Conservation (phyloP, 345 rosid genomes). For the Ceriops tagal region DNA sequence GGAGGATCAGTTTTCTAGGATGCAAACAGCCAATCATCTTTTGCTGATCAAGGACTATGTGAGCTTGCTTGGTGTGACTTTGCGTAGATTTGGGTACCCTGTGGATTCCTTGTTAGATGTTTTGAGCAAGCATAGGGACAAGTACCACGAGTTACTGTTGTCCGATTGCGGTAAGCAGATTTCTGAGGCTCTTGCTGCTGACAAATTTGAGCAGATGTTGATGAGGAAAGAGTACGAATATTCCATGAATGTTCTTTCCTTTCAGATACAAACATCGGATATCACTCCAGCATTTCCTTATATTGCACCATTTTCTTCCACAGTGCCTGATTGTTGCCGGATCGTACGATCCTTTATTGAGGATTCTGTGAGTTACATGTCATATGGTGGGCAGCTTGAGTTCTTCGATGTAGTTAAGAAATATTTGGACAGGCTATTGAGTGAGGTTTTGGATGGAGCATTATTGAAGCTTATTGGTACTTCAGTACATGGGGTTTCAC, state of each 20-base stretch:
- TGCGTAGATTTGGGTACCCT: slow-evolving; percentile 81
- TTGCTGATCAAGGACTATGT: slow-evolving; percentile 93
- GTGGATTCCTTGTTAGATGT: slow-evolving; percentile 90
- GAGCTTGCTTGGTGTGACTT: slow-evolving; percentile 87
- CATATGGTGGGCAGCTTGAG: slow-evolving; percentile 91
- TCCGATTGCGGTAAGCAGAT: slow-evolving; percentile 97
- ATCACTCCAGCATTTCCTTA: slow-evolving; percentile 85
- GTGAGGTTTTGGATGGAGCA: slow-evolving; percentile 83
- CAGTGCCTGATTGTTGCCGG: slow-evolving; percentile 92
- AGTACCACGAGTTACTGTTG: slow-evolving; percentile 81
- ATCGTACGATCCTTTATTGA: slow-evolving; percentile 90
- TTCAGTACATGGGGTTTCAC: slow-evolving; percentile 82
- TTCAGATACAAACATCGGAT: slow-evolving; percentile 89
- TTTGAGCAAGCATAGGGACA: slow-evolving; percentile 87
- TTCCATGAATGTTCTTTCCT: slow-evolving; percentile 95
- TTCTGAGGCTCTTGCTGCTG: slow-evolving; percentile 84
- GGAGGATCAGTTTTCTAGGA: slow-evolving; percentile 97
- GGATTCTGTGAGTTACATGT: slow-evolving; percentile 96
- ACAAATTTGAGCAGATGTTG: slow-evolving; percentile 95
- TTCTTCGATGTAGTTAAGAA: slow-evolving; percentile 87
- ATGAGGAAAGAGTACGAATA: slow-evolving; percentile 98
- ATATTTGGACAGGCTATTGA: slow-evolving; percentile 83
- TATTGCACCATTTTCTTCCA: slow-evolving; percentile 90
- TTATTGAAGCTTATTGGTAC: slow-evolving; percentile 70
- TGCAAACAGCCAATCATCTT: slow-evolving; percentile 97